Conservation (phyloP, 495 filamentous ascomycete species). For the Penicillium roqueforti region DNA sequence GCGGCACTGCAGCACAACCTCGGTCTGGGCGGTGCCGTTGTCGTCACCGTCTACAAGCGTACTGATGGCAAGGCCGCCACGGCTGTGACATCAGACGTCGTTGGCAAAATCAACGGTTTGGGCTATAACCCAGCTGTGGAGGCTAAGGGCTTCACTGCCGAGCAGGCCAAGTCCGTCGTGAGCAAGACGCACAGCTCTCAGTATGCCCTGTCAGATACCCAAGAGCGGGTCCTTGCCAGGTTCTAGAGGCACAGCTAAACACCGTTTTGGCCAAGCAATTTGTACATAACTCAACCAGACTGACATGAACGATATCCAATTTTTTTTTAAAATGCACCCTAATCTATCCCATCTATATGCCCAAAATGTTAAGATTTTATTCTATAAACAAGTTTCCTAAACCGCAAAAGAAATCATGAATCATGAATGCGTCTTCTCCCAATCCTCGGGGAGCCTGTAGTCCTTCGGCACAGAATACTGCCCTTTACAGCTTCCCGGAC, state of each 20-base stretch:
- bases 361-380: conserved; percentile 9
- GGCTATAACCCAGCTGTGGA: conserved; percentile 94
- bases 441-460: conserved; percentile 36
- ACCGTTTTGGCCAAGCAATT: neutral
- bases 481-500: conserved; percentile 30
- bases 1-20: conserved; percentile 90
- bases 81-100: conserved; percentile 50
- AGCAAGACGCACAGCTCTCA: conserved; percentile 64
- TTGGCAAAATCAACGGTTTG: conserved; percentile 60
- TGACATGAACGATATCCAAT: conserved; percentile 12
- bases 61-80: conserved; percentile 66
- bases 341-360: neutral
- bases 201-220: conserved; percentile 71
- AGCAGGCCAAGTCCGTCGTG: conserved; percentile 65
- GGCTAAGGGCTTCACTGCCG: conserved; percentile 77
- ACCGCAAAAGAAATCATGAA: neutral
- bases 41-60: conserved; percentile 87
- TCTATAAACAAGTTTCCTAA: neutral
- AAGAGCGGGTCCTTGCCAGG: conserved; percentile 64
- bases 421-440: conserved; percentile 29
- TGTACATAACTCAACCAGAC: conserved; percentile 20
- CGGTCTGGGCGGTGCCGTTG: conserved; percentile 85
- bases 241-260: conserved; percentile 35
- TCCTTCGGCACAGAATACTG: conserved; percentile 36
- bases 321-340: neutral